Evolutionary conservation across 768 basidiomycete species (phyloP), one percentile per base, ranked within the genome.

Genomic region (Podaxis rugospora): DNA sequence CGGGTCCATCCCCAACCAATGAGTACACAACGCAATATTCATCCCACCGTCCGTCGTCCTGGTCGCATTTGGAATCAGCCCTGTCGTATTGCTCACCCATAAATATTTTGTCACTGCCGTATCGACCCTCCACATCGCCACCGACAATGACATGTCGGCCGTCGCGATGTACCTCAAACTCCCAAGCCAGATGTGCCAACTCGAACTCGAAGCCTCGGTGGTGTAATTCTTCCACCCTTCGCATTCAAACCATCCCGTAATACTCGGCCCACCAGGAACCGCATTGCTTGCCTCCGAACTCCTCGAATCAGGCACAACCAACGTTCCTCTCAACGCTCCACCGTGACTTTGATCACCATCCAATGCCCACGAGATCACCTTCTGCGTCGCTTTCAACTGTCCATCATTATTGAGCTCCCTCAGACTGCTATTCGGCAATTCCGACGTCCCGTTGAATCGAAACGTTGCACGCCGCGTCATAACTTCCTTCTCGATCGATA

Each of bases 321-420:
- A 21, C 1, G 65, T 42, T 3, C 65, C 63, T 23, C 39, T 57
- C 11, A 56, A 49, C 7, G 63, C 65, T 27, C 39, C 21, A 27
- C 35, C 63, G 50, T 66, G 65, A 23, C 5, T 28, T 27, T 23
- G 51, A 35, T 66, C 63, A 13, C 55, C 51, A 7, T 42, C 50
- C 32, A 66, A 36, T 3, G 65, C 63, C 65, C 65, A 66, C 7
- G 53, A 35, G 13, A 54, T 62, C 5, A 64, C 61, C 35, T 66
- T 62, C 25, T 64, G 55, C 9, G 44, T 57, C 10, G 65, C 65
- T 28, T 49, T 56, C 35, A 62, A 16, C 36, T 64, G 63, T 10
- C 63, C 61, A 44, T 49, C 63, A 40, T 35, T 62, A 37, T 64
- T 66, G 2, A 63, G 32, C 7, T 4, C 9, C 5, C 27, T 10